These are phyloP conservation scores for Bruguiera parviflora DNA, from an alignment of 345 rosid species.

Conservation along the genomic window DNA sequence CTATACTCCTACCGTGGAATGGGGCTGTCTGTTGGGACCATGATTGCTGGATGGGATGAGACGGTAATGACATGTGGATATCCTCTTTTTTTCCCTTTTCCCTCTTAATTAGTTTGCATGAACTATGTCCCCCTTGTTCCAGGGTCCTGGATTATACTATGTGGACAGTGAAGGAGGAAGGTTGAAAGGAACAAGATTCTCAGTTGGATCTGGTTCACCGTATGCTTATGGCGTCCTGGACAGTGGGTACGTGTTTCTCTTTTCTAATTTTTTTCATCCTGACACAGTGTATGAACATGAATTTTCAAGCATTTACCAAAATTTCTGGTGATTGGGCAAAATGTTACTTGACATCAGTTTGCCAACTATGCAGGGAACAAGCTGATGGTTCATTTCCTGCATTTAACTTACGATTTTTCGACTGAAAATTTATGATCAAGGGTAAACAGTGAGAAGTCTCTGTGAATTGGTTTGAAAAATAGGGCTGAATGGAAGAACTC, in stretches of 20 bases:
- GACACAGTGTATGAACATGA: not conserved
- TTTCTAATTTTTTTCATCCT: not conserved
- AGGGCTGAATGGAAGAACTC: too few species aligned
- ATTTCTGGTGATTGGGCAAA: too few species aligned
- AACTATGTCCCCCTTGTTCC: constrained; percentile 12
- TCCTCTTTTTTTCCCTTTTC: not conserved
- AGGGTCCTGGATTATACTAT: constrained; percentile 99
- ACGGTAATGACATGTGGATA: constrained; percentile 44
- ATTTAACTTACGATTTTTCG: too few species aligned
- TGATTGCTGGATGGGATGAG: constrained; percentile 99
- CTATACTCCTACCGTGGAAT: constrained; percentile 97
- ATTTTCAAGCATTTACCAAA: too few species aligned
- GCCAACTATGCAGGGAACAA: too few species aligned
- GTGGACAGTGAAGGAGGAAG: constrained; percentile 99
- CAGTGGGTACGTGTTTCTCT: constrained; percentile 57
- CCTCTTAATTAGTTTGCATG: not conserved
- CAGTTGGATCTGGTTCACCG: constrained; percentile 99
- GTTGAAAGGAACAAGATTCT: constrained; percentile 87
- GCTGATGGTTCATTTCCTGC: too few species aligned
- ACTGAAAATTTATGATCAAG: too few species aligned
- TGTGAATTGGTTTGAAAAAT: too few species aligned
- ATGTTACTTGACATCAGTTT: too few species aligned
- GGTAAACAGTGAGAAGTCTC: too few species aligned
- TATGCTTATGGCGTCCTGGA: constrained; percentile 98
- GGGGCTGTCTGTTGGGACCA: constrained; percentile 99